Base-by-base conservation (phyloP, 805 yeast genomes). In the Wickerhamiella bombiphila region DNA sequence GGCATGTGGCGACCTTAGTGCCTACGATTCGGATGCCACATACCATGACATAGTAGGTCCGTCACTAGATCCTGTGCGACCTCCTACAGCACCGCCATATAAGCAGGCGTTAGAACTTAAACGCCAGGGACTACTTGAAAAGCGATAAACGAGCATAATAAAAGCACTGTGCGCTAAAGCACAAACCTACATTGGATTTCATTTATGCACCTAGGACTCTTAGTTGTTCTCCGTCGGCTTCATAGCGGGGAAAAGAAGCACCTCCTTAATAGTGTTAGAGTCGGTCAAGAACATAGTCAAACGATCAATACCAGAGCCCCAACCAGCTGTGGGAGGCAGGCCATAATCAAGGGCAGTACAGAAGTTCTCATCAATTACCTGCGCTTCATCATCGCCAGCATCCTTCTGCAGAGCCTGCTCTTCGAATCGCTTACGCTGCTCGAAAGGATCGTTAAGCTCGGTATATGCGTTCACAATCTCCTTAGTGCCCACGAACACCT, bases 271-370 rank as follows among this genome's bases (percentile, higher is more conserved):
- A 51, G 95, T 81, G 69, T 85, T 80, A 42, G 94, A 81, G 64
- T 91, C 76, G 45, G 97, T 91, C 67, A 91, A 74, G 70, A 91
- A 91, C 98, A 88, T 88, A 57, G 95, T 85, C 57, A 88, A 61
- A 70, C 98, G 80, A 66, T 88, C 98, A 51, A 88, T 86, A 72
- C 98, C 98, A 66, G 94, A 79, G 53, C 98, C 98, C 97, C 97
- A 88, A 52, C 98, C 98, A 62, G 93, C 97, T 52, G 97, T 91
- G 55, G 98, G 98, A 43, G 98, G 98, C 56, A 88, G 72, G 64
- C 97, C 98, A 63, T 83, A 88, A 68, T 88, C 98, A 56, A 88
- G 73, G 50, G 98, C 96, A 54, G 86, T 81, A 70, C 93, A 80
- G 86, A 88, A 88, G 47, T 81, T 79, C 68, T 88, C 98, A 61